phyloP scores from a whole-genome alignment of 2,329 filamentous ascomycete species.

The Colletotrichum orchidophilum region DNA sequence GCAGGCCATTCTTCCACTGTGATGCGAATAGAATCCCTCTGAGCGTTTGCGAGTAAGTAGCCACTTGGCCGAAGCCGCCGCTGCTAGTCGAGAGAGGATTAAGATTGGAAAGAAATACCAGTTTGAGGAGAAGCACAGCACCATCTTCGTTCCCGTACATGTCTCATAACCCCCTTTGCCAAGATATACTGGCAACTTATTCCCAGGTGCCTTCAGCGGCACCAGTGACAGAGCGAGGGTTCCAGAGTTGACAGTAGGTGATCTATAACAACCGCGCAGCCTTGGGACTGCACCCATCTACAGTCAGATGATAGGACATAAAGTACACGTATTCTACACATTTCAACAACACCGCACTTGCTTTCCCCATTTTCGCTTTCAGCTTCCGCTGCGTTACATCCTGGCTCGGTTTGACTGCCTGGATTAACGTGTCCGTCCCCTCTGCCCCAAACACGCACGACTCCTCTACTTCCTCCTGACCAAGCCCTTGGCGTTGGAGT shows the following conservation, averaged over 20 bases:
- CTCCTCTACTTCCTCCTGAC: constrained; percentile 43
- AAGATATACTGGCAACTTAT: neutral
- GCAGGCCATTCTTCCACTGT: no score
- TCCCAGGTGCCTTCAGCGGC: neutral
- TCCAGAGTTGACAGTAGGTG: constrained; percentile 24
- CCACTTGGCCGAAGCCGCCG: no score
- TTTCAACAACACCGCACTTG: constrained; percentile 21
- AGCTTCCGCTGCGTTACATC: constrained; percentile 7
- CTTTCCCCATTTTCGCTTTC: neutral
- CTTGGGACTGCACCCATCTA: constrained; percentile 32
- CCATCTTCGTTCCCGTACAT: neutral
- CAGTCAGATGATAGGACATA: constrained; percentile 34
- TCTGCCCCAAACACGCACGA: neutral
- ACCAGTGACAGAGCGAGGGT: neutral
- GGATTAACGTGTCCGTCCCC: neutral
- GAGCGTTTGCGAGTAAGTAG: no score
- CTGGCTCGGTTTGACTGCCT: neutral
- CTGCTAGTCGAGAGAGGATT: no score
- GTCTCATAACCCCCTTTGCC: no score
- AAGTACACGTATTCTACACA: constrained; percentile 36
- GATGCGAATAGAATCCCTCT: no score
- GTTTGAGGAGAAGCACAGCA: neutral
- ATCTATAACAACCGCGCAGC: constrained; percentile 29
- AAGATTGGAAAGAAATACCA: neutral
- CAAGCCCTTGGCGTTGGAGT: constrained; percentile 54